Base-by-base conservation (phyloP, 2,329 filamentous ascomycete species). In the Biscogniauxia sp. region DNA sequence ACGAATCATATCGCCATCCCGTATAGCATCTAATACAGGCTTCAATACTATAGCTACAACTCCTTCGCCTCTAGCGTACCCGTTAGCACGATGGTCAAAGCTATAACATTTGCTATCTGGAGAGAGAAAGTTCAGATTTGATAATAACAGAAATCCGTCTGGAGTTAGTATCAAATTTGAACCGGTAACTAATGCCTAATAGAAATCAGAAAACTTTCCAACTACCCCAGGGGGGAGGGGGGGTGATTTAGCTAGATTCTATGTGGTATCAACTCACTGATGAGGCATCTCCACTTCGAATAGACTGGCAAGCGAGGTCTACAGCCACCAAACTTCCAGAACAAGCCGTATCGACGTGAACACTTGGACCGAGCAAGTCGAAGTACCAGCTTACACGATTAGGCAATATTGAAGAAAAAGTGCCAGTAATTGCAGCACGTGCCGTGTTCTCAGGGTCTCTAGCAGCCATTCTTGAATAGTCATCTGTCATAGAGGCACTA, bases 11-110 rank as follows among this genome's bases (percentile, higher is more conserved):
- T 79, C 71, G 1, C 75, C 74, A 61, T 78, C 68, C 17, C 52
- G 69, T 3, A 87, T 58, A 0, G 85, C 85, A 1, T 76, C 69
- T 5, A 68, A 71, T 1, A 87, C 66, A 1, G 69, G 73, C 68
- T 87, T 87, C 0, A 88, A 63, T 0, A 86, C 70, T 0, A 87
- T 63, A 0, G 75, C 72, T 0, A 78, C 78, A 11, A 84, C 70
- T 0, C 83, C 84, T 56, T 87, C 85, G 11, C 80, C 82, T 2
- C 80, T 77, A 26, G 72, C 81, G 26, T 71, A 72, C 9, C 70
- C 70, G 37, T 71, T 70, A 23, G 69, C 70, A n/a, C 68, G 68
- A 50, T 69, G 66, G 51, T 72, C 70, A 41, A 72, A 71, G 28
- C 69, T 71, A 23, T 70, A 70, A 20, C 64, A 71, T 17, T 59